Evolutionary conservation across 495 filamentous ascomycete species (phyloP).

Genomic region (Talaromyces stipitatus): DNA sequence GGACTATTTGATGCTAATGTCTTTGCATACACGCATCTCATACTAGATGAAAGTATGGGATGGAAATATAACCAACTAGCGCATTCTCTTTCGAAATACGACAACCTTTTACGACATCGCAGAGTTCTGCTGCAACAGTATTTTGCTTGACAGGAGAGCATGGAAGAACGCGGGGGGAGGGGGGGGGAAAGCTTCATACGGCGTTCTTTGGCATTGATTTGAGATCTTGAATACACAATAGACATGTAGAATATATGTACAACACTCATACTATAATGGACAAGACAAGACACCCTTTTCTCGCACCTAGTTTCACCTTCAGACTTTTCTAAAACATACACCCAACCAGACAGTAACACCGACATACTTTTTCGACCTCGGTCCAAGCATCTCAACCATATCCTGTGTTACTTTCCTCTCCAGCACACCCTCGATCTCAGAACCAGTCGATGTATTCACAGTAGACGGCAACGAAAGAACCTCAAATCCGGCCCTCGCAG

Average conservation of each 20-base stretch:
- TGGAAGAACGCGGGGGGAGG: no score
- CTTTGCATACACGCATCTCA: constrained; percentile 83
- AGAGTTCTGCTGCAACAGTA: constrained; percentile 35
- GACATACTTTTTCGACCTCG: constrained; percentile 61
- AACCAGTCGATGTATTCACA: neutral
- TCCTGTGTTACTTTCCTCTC: constrained; percentile 46
- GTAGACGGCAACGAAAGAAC: constrained; percentile 16
- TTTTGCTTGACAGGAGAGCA: constrained; percentile 16
- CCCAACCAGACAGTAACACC: constrained; percentile 62
- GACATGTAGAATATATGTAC: constrained; percentile 10
- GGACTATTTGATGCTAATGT: constrained; percentile 78
- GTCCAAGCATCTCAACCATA: constrained; percentile 42
- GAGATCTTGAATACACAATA: constrained; percentile 5
- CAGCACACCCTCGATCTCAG: constrained; percentile 20
- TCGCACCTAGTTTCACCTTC: no score
- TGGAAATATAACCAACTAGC: constrained; percentile 47
- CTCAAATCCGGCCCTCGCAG: constrained; percentile 43
- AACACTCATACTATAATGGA: constrained; percentile 6
- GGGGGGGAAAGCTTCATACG: neutral
- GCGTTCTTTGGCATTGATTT: constrained; percentile 13
- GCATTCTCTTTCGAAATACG: constrained; percentile 30
- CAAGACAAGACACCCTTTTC: no score
- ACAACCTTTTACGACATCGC: constrained; percentile 49
- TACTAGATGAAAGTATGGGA: constrained; percentile 52
- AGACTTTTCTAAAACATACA: constrained; percentile 42